Percentiles rank a stretch among this genome's conserved stretches.
phyloP scores from a whole-genome alignment of 2,329 filamentous ascomycete species.

The Phaeosphaeria sp. region DNA sequence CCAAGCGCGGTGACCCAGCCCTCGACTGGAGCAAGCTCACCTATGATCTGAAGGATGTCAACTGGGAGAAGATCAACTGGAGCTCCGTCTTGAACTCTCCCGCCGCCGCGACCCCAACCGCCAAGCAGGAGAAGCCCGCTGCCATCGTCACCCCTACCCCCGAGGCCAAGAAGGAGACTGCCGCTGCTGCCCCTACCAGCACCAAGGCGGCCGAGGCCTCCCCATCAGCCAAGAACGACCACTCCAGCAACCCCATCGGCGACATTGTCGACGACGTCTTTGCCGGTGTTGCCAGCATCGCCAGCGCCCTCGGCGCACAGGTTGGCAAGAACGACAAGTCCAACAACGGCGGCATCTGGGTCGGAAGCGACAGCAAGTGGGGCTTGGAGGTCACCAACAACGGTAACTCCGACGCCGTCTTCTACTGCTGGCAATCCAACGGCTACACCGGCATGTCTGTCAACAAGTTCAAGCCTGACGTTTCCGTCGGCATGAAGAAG shows the following conservation, averaged over 20 bases:
- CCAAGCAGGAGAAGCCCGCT: constrained; percentile 13
- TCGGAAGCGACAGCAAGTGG: constrained; percentile 43
- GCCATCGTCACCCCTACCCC: constrained; percentile 15
- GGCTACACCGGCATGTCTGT: constrained; percentile 46
- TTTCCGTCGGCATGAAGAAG: constrained; percentile 50
- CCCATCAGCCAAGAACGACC: constrained; percentile 2
- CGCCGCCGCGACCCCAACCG: constrained; percentile 13
- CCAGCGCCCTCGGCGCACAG: constrained; percentile 26
- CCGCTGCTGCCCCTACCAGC: constrained; percentile 11
- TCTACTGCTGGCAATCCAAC: constrained; percentile 47
- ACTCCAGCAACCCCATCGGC: constrained; percentile 14
- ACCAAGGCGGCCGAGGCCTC: constrained; percentile 8
- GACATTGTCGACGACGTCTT: constrained; percentile 24
- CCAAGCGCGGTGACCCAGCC: constrained; percentile 33
- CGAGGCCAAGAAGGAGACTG: constrained; percentile 16
- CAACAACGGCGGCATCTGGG: constrained; percentile 43
- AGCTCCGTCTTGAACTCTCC: constrained; percentile 23
- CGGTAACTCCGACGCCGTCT: constrained; percentile 34
- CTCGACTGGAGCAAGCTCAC: constrained; percentile 41
- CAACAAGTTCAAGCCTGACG: constrained; percentile 42
- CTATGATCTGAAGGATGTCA: constrained; percentile 33
- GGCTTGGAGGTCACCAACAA: constrained; percentile 47
- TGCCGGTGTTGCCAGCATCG: constrained; percentile 27
- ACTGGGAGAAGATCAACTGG: constrained; percentile 39
- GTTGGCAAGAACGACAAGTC: constrained; percentile 36